Conservation (phyloP, 768 basidiomycete species). For the Pleurotus tuoliensis region DNA sequence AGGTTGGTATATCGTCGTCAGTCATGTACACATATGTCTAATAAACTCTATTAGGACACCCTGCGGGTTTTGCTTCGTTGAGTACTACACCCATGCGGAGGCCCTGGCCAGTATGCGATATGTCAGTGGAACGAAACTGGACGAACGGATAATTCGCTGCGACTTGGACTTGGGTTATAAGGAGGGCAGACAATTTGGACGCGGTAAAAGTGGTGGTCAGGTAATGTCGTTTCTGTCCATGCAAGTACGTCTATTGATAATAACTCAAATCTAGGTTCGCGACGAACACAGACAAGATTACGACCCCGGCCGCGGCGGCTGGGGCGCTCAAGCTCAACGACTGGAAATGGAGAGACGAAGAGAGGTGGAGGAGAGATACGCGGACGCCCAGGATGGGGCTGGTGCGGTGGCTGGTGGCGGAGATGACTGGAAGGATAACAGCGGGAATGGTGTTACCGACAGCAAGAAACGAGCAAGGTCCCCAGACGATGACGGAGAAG, state of each 20-base stretch:
- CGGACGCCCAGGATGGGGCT: conserved; percentile 73
- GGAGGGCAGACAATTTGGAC: conserved; percentile 95
- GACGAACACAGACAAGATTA: conserved; percentile 98
- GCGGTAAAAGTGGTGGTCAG: conserved; percentile 97
- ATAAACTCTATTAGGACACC: conserved; percentile 58
- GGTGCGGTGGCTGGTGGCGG: conserved; percentile 82
- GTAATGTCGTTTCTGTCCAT: conserved; percentile 29
- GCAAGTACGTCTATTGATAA: background rate
- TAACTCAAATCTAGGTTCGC: conserved; percentile 29
- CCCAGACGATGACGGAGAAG: conserved; percentile 72
- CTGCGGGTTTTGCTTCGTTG: conserved; percentile 94
- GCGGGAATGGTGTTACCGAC: conserved; percentile 34
- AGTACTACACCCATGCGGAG: conserved; percentile 93
- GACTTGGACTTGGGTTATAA: conserved; percentile 96
- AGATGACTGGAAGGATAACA: conserved; percentile 73
- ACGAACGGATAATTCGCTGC: conserved; percentile 97
- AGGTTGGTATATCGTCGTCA: conserved; percentile 40
- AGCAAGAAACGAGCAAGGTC: conserved; percentile 65
- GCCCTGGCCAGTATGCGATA: conserved; percentile 91
- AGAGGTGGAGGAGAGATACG: conserved; percentile 85
- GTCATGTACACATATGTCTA: background rate
- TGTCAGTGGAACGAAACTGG: conserved; percentile 96
- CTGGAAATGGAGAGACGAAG: conserved; percentile 70
- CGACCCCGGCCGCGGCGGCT: conserved; percentile 92
- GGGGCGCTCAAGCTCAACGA: conserved; percentile 84